These are phyloP conservation scores for Aquilaria agallochum DNA, from an alignment of 441 rosid genomes.

Conservation along the genomic window DNA sequence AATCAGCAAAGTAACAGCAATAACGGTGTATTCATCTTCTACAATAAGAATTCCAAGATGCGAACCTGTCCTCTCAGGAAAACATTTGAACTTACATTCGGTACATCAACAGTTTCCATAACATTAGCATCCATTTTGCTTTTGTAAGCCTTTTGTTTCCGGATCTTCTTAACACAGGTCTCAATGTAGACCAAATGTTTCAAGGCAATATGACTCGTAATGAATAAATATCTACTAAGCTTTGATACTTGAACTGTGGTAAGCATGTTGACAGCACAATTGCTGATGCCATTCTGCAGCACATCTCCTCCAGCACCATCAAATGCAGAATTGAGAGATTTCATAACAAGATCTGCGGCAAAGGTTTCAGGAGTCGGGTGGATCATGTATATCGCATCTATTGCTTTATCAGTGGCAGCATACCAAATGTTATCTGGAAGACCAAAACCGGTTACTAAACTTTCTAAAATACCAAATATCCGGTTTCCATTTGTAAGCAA, in stretches of 20 bases:
- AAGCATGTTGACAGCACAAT: conserved; percentile 25
- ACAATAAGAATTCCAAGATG: no score
- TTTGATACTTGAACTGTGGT: conserved; percentile 65
- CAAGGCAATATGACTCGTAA: conserved; percentile 90
- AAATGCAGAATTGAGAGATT: conserved; percentile 60
- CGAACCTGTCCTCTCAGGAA: not conserved
- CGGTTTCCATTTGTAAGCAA: conserved; percentile 69
- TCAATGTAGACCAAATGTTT: conserved; percentile 93
- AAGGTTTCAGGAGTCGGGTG: conserved; percentile 93
- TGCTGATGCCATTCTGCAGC: conserved; percentile 35
- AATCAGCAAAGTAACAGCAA: not conserved
- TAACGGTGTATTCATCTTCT: no score
- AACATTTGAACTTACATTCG: conserved; percentile 38
- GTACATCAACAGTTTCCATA: conserved; percentile 24
- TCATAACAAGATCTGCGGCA: conserved; percentile 70
- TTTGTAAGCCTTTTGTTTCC: conserved; percentile 66
- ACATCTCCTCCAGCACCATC: conserved; percentile 44
- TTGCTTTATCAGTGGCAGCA: conserved; percentile 95
- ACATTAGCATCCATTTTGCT: conserved; percentile 43
- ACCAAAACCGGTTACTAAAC: conserved; percentile 79
- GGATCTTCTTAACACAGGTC: conserved; percentile 78
- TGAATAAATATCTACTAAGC: conserved; percentile 83
- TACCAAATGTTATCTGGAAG: conserved; percentile 93
- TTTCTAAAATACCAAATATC: conserved; percentile 72
- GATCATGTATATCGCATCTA: conserved; percentile 64